Evolutionary conservation across 805 yeast genomes (phyloP).

Genomic region (Starmera dryadoides): DNA sequence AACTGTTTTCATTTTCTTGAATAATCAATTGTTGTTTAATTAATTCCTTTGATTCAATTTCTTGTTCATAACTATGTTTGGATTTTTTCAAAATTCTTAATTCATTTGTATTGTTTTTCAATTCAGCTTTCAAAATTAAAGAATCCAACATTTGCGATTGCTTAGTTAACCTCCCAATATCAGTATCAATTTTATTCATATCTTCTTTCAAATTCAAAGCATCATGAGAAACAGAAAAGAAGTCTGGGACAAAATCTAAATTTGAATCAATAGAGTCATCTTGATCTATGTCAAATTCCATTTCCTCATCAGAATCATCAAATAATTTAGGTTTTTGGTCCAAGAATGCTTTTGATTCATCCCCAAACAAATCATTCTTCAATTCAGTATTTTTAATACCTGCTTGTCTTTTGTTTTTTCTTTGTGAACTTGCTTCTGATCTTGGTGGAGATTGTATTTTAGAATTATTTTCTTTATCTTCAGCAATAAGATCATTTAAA

Average conservation of each 20-base stretch:
- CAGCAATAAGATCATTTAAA: conserved; percentile 22
- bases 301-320: conserved; percentile 14
- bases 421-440: background rate
- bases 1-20: conserved; percentile 73
- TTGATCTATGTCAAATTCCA: conserved; percentile 4
- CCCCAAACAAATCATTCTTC: conserved; percentile 20
- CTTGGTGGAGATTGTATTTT: conserved; percentile 26
- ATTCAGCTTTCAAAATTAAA: conserved; percentile 70
- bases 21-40: conserved; percentile 76
- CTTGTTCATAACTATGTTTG: conserved; percentile 55
- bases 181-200: conserved; percentile 49
- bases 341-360: conserved; percentile 12
- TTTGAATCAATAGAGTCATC: conserved; percentile 15
- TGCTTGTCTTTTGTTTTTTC: background rate
- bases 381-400: conserved; percentile 1
- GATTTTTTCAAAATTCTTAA: conserved; percentile 64
- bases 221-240: conserved; percentile 61
- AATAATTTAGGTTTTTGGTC: conserved; percentile 16
- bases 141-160: conserved; percentile 64
- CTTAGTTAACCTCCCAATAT: conserved; percentile 48
- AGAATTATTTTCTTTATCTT: conserved; percentile 24
- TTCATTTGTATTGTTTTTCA: conserved; percentile 71
- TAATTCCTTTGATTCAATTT: conserved; percentile 64
- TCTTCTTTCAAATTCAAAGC: conserved; percentile 59
- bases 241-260: conserved; percentile 25